Evolutionary conservation across 768 basidiomycete genomes (phyloP).

Genomic region (Suillus placidus): DNA sequence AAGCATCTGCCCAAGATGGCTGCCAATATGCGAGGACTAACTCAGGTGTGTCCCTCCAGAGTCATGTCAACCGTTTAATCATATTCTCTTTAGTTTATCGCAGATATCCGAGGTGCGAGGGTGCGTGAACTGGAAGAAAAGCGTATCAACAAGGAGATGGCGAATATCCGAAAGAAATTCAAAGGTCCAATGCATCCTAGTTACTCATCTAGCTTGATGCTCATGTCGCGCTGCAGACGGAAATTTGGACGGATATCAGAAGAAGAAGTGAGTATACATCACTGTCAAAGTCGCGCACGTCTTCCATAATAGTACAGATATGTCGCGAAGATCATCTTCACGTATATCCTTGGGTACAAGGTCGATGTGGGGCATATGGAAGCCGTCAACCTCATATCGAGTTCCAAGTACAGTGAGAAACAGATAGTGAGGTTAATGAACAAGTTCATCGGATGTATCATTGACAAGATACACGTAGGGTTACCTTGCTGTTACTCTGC

Average conservation of each 20-base stretch:
- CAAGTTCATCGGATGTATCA: not conserved
- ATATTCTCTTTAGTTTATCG: constrained; percentile 76
- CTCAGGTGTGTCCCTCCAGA: constrained; percentile 62
- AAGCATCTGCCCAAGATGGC: constrained; percentile 59
- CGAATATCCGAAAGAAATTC: constrained; percentile 98
- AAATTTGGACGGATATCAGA: constrained; percentile 87
- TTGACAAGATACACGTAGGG: constrained; percentile 54
- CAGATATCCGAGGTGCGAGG: constrained; percentile 95
- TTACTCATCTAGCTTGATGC: constrained; percentile 4
- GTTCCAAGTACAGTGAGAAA: constrained; percentile 95
- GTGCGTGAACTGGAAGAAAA: constrained; percentile 98
- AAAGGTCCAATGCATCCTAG: constrained; percentile 61
- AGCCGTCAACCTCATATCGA: constrained; percentile 96
- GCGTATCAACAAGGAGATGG: constrained; percentile 99
- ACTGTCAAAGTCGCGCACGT: constrained; percentile 12
- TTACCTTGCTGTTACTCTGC: constrained; percentile 92
- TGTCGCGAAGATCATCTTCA: constrained; percentile 98
- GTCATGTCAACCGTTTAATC: not conserved
- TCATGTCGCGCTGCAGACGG: constrained; percentile 55
- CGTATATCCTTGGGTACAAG: constrained; percentile 98
- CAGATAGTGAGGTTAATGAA: constrained; percentile 77
- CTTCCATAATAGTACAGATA: constrained; percentile 57
- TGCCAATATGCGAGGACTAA: constrained; percentile 87
- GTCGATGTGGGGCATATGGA: constrained; percentile 99
- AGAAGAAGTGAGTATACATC: constrained; percentile 73